Base-by-base conservation (phyloP, 768 basidiomycete genomes). In the Tricholoma furcatifolium region DNA sequence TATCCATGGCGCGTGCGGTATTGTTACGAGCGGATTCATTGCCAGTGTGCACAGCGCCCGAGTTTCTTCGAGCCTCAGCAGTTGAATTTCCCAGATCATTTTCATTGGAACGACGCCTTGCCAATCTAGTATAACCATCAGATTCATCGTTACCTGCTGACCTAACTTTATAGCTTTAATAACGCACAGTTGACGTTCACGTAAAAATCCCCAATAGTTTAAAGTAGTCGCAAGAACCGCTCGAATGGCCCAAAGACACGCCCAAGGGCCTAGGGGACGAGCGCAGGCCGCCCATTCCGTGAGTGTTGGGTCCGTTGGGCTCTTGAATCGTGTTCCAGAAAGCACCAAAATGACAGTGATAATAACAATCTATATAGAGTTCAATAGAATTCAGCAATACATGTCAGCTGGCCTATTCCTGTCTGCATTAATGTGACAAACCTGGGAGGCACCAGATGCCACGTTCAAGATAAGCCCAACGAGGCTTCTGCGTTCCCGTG, bases 221-320 rank as follows among this genome's bases (percentile, higher is more conserved):
- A 87, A 60, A 23, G 62, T 59, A 34, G 74, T 70, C 8, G 81
- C 79, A 32, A 87, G 60, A 10, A 72, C 62, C 1, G 79, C 78
- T 47, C 84, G 74, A 17, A 75, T 69, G 21, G 84, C 64, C 87
- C 87, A 89, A 4, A 89, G 69, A 32, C 75, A 73, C 47, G 84
- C 78, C 87, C 87, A 89, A 2, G 74, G 68, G 6, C 88, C 87
- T 21, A 89, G 65, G 7, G 87, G 87, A 15, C 81, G 76, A 40
- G 74, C 74, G 57, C 87, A 89, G 0, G 84, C 83, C 21, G 68
- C 59, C 74, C 86, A 86, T 68, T 89, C 87, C 43, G 73, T 77
- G 36, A 70, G 48, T 3, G 51, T 56, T 2, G 67, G 63, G 34
- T 72, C 43, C 0, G 66, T 71, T 2, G 79, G 80, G 56, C 81